Evolutionary conservation across 345 rosid species (phyloP).

Genomic region (Cardamine resedifolia): DNA sequence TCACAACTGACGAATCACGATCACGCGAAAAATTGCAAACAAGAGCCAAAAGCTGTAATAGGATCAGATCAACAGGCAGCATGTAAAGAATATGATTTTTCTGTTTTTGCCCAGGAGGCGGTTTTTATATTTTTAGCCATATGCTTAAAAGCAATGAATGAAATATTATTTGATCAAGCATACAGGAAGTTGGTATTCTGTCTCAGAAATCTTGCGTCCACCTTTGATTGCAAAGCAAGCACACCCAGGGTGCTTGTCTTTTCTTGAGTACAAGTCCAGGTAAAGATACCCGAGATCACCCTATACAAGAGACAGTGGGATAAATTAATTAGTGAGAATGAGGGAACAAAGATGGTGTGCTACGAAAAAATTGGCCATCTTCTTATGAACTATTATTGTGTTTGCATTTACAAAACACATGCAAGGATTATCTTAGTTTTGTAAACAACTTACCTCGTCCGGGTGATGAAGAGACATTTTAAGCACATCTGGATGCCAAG

Average conservation of each 20-base stretch:
- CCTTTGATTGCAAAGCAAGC: slow-evolving; percentile 94
- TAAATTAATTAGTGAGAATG: slow-evolving; percentile 21
- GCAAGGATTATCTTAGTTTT: slow-evolving; percentile 7
- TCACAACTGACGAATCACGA: slow-evolving; percentile 52
- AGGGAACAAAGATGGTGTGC: slow-evolving; percentile 7
- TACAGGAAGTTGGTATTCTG: slow-evolving; percentile 96
- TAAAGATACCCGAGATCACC: slow-evolving; percentile 89
- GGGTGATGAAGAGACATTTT: slow-evolving; percentile 87
- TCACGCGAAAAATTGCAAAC: slow-evolving; percentile 78
- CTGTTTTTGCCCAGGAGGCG: neutral
- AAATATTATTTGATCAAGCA: slow-evolving; percentile 18
- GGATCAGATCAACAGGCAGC: slow-evolving; percentile 22
- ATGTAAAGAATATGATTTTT: neutral
- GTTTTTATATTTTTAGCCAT: neutral
- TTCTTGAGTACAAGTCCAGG: slow-evolving; percentile 85
- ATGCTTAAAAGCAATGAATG: neutral
- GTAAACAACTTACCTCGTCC: slow-evolving; percentile 64
- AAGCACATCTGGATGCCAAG: slow-evolving; percentile 92
- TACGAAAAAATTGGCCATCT: neutral
- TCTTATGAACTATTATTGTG: neutral
- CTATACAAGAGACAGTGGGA: slow-evolving; percentile 45
- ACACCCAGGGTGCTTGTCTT: slow-evolving; percentile 94
- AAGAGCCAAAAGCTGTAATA: slow-evolving; percentile 80
- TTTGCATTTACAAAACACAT: neutral
- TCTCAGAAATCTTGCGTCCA: slow-evolving; percentile 73